Base-by-base conservation (phyloP, 1,284 basidiomycete genomes). In the Grifola frondosa region DNA sequence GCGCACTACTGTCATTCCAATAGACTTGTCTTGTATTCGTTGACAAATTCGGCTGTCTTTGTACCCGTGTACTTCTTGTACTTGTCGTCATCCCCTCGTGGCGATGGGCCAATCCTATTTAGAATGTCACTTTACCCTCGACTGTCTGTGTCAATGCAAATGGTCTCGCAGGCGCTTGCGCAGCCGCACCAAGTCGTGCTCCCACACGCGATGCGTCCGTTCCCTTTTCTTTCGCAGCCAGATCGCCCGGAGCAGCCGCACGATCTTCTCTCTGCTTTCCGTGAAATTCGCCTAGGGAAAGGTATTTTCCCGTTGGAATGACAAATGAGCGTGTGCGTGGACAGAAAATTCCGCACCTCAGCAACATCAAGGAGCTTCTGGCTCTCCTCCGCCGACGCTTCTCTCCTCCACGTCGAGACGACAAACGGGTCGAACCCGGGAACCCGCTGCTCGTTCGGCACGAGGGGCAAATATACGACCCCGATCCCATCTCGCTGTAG, bases 351-450 rank as follows among this genome's bases (percentile, higher is more conserved):
- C 40, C 58, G 15, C 37, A 67, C 67, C 56, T 66, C 60, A 3
- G 67, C 61, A 4, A 70, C 57, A 35, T 61, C 54, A 12, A 70
- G 53, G 11, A 71, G 50, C 21, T 58, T 57, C 38, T 66, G 61
- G 44, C 64, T 69, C 48, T 71, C 68, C 10, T 64, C 62, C 33
- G 51, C 48, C 9, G 52, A 40, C 28, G 70, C 60, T 33, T 70
- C 67, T 16, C 68, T 61, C 40, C 63, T 51, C 68, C 67, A 72
- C 5, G 70, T 72, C 15, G 67, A 69, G 25, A 69, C 55, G 11
- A 53, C 53, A 46, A 63, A 64, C 1, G 69, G 66, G 42, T 70
- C 64, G 44, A 66, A 64, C 1, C 59, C 60, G 17, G 69, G 62
- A 13, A 61, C 58, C 20, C 50, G 46, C 7, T 32, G 44, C 8